Conservation (phyloP, 305 asterid species). For the Fraxinus angustifolia region DNA sequence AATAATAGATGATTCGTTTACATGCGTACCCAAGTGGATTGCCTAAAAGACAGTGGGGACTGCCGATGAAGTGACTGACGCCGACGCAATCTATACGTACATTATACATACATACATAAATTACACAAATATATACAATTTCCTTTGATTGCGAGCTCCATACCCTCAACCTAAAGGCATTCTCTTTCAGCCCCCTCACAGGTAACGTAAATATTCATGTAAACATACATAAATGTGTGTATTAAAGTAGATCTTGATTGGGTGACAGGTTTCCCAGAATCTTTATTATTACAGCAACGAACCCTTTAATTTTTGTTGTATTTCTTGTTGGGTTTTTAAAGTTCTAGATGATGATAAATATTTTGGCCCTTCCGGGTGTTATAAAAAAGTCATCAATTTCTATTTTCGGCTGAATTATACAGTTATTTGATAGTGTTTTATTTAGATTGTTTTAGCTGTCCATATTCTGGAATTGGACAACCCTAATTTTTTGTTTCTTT, state of each 20-base stretch:
- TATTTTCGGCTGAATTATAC: slow-evolving; percentile 3
- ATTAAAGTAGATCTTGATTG: slow-evolving; percentile 17
- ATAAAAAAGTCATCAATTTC: not conserved
- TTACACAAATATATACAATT: not conserved
- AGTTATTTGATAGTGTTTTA: not conserved
- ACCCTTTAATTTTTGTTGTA: not conserved
- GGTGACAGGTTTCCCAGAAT: not conserved
- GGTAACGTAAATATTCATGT: slow-evolving; percentile 15
- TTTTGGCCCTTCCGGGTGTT: not conserved
- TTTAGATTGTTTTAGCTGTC: slow-evolving; percentile 3
- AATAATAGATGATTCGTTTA: not conserved
- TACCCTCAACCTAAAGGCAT: slow-evolving; percentile 19
- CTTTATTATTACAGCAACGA: slow-evolving; percentile 14
- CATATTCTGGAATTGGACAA: not conserved
- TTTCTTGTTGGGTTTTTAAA: slow-evolving; percentile 5
- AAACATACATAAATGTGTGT: not conserved
- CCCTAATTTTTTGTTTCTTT: not conserved
- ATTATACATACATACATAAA: not conserved
- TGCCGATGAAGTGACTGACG: not conserved
- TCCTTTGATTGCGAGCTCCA: slow-evolving; percentile 21
- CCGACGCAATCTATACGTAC: not conserved
- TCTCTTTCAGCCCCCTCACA: slow-evolving; percentile 15
- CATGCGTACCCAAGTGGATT: not conserved
- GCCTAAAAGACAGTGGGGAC: not conserved
- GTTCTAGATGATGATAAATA: not conserved